These are phyloP conservation scores for Alternaria incomplexa DNA, from an alignment of 2,329 filamentous ascomycete genomes.

Conservation along the genomic window DNA sequence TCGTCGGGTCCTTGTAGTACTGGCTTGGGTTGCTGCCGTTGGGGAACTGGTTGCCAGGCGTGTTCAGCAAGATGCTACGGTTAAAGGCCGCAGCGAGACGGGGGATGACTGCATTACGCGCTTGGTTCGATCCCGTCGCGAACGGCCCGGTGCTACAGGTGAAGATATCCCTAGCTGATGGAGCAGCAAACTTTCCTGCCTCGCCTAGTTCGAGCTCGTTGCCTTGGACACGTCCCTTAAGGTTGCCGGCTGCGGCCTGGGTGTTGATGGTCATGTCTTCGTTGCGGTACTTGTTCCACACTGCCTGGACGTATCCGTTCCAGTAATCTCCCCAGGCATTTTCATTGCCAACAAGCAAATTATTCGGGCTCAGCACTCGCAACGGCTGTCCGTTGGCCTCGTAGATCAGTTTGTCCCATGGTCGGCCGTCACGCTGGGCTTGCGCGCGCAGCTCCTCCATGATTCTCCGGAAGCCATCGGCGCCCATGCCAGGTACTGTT, in stretches of 20 bases:
- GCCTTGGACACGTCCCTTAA: conserved; percentile 57
- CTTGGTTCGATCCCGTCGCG: conserved; percentile 49
- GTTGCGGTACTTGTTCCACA: conserved; percentile 56
- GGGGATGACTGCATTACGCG: conserved; percentile 68
- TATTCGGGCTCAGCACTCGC: conserved; percentile 54
- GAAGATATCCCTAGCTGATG: conserved; percentile 68
- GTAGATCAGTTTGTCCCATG: conserved; percentile 67
- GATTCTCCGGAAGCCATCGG: conserved; percentile 63
- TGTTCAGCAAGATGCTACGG: conserved; percentile 68
- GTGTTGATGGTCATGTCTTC: conserved; percentile 66
- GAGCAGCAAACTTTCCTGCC: conserved; percentile 60
- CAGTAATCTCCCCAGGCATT: conserved; percentile 60
- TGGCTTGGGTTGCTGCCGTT: conserved; percentile 37
- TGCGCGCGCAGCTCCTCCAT: conserved; percentile 63
- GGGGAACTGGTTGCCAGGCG: conserved; percentile 45
- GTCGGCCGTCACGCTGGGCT: conserved; percentile 59
- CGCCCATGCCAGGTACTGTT: conserved; percentile 62
- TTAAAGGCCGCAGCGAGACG: conserved; percentile 79
- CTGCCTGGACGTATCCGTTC: conserved; percentile 58
- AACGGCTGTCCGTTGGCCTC: conserved; percentile 44
- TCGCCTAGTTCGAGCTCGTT: conserved; percentile 50
- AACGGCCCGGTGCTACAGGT: conserved; percentile 70
- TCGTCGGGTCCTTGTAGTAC: conserved; percentile 47
- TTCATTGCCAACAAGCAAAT: conserved; percentile 54
- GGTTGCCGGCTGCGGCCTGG: conserved; percentile 63